phyloP scores from a whole-genome alignment of 306 rosid species.

The Fragaria ananassa region DNA sequence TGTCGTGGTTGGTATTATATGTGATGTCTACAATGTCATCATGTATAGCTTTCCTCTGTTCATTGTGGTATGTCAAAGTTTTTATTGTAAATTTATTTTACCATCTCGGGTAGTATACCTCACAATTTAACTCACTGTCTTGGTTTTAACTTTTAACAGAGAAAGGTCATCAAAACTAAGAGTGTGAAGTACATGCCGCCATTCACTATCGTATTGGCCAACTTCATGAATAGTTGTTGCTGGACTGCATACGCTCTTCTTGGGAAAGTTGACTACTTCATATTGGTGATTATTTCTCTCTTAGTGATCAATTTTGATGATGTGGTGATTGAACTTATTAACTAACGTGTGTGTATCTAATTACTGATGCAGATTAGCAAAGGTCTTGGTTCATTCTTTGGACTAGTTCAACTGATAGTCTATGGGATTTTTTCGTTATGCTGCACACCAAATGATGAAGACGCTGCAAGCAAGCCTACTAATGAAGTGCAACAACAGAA shows the following conservation, averaged over 20 bases:
- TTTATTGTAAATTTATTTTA: background rate
- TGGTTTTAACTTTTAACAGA: conserved; percentile 24
- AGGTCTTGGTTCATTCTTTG: conserved; percentile 52
- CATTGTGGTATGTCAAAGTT: conserved; percentile 42
- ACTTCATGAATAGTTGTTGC: conserved; percentile 52
- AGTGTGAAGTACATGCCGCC: conserved; percentile 92
- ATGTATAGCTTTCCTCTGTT: conserved; percentile 71
- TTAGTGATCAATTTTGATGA: background rate
- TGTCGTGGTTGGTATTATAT: conserved; percentile 52
- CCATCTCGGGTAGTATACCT: background rate
- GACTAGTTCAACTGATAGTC: conserved; percentile 47
- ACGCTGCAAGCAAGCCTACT: conserved; percentile 2
- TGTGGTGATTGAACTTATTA: background rate
- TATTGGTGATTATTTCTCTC: conserved; percentile 39
- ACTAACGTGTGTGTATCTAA: background rate
- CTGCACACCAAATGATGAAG: conserved; percentile 19
- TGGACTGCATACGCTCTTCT: conserved; percentile 82
- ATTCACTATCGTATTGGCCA: conserved; percentile 62
- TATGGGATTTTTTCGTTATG: conserved; percentile 31
- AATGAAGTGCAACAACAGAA: conserved; percentile 21
- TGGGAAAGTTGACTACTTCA: conserved; percentile 41
- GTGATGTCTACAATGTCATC: conserved; percentile 59
- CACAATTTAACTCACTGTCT: background rate
- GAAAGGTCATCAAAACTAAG: conserved; percentile 52
- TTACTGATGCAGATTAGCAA: conserved; percentile 52